These are phyloP conservation scores for Parafenestella ontariensis DNA, from an alignment of 2,329 filamentous ascomycete genomes.

Conservation along the genomic window DNA sequence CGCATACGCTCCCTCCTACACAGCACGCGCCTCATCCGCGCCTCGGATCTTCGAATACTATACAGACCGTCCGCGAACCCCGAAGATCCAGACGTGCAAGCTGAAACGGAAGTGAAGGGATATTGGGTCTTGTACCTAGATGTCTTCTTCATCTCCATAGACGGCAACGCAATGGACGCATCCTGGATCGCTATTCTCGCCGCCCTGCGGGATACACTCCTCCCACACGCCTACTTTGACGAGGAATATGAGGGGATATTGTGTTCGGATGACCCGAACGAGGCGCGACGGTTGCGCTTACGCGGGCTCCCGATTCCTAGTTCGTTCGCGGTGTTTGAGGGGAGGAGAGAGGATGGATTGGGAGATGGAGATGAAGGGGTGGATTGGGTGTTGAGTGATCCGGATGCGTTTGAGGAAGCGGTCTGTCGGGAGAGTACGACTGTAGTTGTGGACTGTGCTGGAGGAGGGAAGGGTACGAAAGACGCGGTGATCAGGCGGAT, in stretches of 20 bases:
- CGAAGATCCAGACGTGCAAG: constrained; percentile 57
- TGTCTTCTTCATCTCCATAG: constrained; percentile 90
- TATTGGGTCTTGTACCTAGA: constrained; percentile 98
- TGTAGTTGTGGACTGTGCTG: constrained; percentile 72
- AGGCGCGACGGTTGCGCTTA: constrained; percentile 65
- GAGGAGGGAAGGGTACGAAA: constrained; percentile 66
- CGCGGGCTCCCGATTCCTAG: constrained; percentile 75
- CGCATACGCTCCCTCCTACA: constrained; percentile 79
- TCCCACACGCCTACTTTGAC: constrained; percentile 86
- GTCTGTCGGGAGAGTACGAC: constrained; percentile 85
- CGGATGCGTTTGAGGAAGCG: constrained; percentile 87
- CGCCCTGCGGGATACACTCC: constrained; percentile 76
- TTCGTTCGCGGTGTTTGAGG: constrained; percentile 76
- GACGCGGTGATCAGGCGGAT: constrained; percentile 75
- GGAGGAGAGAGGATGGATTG: constrained; percentile 50
- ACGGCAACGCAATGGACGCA: constrained; percentile 90
- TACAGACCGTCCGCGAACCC: constrained; percentile 59
- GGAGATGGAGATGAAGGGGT: constrained; percentile 41
- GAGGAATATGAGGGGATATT: constrained; percentile 78
- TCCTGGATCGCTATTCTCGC: constrained; percentile 86
- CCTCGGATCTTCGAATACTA: constrained; percentile 76
- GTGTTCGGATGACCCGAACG: constrained; percentile 68
- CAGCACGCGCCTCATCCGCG: constrained; percentile 70
- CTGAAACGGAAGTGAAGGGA: constrained; percentile 69
- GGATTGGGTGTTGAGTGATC: constrained; percentile 82